Evolutionary conservation across 2,329 filamentous ascomycete species (phyloP), one percentile per base, ranked within the genome.

Genomic region (Alternaria hordeiaustralica): DNA sequence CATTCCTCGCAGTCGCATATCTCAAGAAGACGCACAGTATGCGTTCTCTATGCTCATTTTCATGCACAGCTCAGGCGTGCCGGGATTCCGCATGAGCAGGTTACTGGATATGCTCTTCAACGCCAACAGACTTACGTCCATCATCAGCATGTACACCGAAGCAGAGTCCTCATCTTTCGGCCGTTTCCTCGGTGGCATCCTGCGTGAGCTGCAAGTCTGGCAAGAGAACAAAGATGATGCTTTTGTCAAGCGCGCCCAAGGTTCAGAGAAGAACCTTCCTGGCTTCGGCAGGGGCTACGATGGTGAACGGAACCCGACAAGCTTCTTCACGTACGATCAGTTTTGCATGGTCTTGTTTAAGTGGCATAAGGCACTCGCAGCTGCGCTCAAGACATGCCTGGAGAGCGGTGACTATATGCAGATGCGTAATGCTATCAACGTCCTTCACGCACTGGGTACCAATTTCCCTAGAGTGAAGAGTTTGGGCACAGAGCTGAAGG

Each of bases 131-230:
- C 84, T 98, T 18, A 89, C 92, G 2, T 87, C 90, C 9, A 86
- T 97, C 55, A 93, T 99, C 60, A 97, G 97, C 78, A 89, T 91
- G 51, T 96, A 92, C 77, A 97, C 94, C 0, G 90, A 95, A 23
- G 90, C 93, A 59, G 96, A 99, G 80, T 93, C 94, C 0, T 93
- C 97, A 78, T 93, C 97, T 70, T 84, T 99, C n/a, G 96, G 94
- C 12, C 92, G 92, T 23, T 98, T 99, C 79, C 82, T 99, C 58
- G 93, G 91, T 74, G 89, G 95, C 65, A 84, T 96, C 2, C 83
- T 99, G 11, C 88, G 90, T 63, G 93, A 97, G 69, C 85, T 99
- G 18, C 87, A 89, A 8, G 84, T 86, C 55, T 99, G 96, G 96
- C 96, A 98, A 79, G 87, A 87, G 23, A 90, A 93, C 76, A 90